Base-by-base conservation (phyloP, 768 basidiomycete species). In the Astraeus odoratus region DNA sequence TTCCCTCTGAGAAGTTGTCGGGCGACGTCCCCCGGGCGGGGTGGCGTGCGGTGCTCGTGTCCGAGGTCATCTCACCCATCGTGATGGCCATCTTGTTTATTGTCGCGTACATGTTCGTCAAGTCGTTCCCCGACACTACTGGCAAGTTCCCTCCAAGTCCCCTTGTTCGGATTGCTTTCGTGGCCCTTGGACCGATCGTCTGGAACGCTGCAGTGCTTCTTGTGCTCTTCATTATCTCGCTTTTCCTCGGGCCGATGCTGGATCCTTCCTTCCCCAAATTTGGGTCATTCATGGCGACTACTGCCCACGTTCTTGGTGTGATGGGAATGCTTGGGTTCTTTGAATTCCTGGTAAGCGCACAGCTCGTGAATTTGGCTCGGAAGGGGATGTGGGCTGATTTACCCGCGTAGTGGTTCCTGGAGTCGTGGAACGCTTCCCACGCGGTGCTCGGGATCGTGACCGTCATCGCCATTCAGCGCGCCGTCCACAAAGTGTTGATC, bases 1-100 rank as follows among this genome's bases (percentile, higher is more conserved):
- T 92, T 59, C 96, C 96, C 2, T 97, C 94, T 0, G 95, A 98
- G 67, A 98, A 96, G 67, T 75, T 98, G 22, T 94, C 94, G 5
- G 86, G 86, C 42, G 96, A 98, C 61, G 85, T 92, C 27, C 95
- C 96, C 16, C 82, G 95, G 37, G 96, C 94, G 8, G 78, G 80
- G 30, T 95, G 91, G 92, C 82, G 87, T 39, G 84, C 91, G 8
- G 90, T 95, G 48, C 66, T 95, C 46, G 77, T 90, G 53, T 86
- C 89, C 3, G 90, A 95, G 63, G 79, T 95, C 52, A 61, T 97
- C 50, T 86, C 86, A 70, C 91, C 92, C 1, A 70, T 87, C 40
- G 73, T 82, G 66, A 80, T 92, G 81, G 95, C 93, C 8, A 63
- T 86, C 41, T 61, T 96, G 48, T 90, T 96, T 68, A 74, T 85